phyloP scores from a whole-genome alignment of 148 eudicot genomes.

The Dysphania ambrosioides region DNA sequence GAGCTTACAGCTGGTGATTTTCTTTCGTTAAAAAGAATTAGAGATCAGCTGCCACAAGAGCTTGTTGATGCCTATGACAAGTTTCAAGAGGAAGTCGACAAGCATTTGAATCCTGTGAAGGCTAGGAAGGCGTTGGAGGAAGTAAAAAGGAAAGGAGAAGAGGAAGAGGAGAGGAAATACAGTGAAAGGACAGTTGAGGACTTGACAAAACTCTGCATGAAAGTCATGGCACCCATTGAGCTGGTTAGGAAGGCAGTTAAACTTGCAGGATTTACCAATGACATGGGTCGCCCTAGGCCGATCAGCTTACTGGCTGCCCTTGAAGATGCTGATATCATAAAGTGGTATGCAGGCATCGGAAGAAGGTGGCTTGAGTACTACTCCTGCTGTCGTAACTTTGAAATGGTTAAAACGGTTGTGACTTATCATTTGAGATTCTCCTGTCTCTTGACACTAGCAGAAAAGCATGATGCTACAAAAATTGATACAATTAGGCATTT shows the following conservation, averaged over 20 bases:
- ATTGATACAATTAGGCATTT: slow-evolving; percentile 67
- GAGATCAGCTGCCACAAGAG: slow-evolving; percentile 72
- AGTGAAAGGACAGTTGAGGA: slow-evolving; percentile 68
- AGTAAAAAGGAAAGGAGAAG: slow-evolving; percentile 48
- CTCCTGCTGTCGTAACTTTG: slow-evolving; percentile 78
- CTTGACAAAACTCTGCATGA: slow-evolving; percentile 70
- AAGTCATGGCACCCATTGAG: slow-evolving; percentile 67
- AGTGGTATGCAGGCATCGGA: slow-evolving; percentile 92
- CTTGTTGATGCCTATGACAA: slow-evolving; percentile 81
- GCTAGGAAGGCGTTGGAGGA: slow-evolving; percentile 55
- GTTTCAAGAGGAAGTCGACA: slow-evolving; percentile 74
- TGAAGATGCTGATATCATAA: slow-evolving; percentile 73
- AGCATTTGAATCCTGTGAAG: slow-evolving; percentile 61
- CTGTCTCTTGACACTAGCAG: slow-evolving; percentile 77
- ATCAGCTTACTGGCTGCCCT: slow-evolving; percentile 56
- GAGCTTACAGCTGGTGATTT: slow-evolving; percentile 67
- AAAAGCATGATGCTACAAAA: slow-evolving; percentile 87
- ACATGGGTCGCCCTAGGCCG: slow-evolving; percentile 94
- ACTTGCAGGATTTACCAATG: slow-evolving; percentile 73
- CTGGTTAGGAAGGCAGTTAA: slow-evolving; percentile 66
- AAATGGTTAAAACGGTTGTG: slow-evolving; percentile 61
- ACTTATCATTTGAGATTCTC: slow-evolving; percentile 84
- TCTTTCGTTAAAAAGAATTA: slow-evolving; percentile 62
- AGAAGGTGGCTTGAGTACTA: slow-evolving; percentile 86
- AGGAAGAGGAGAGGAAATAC: slow-evolving; percentile 70